phyloP scores from a whole-genome alignment of 176 grass and related monocot species.

The Microstegium vimineum region DNA sequence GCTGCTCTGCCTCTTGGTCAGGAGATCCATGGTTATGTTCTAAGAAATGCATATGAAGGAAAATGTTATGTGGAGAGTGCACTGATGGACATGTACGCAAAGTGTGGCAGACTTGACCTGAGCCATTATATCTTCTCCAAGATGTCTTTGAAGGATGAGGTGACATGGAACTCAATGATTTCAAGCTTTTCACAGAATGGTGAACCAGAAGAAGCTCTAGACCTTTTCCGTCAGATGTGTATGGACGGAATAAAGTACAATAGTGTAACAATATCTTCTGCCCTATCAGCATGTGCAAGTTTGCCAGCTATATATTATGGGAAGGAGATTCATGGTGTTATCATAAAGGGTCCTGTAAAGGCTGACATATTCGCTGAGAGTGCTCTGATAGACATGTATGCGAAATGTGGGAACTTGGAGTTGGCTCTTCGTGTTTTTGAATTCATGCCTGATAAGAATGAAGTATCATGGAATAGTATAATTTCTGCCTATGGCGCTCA shows the following conservation, averaged over 20 bases:
- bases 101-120: conserved; percentile 75
- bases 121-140: conserved; percentile 62
- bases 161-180: conserved; percentile 96
- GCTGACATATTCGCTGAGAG: conserved; percentile 65
- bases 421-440: conserved; percentile 64
- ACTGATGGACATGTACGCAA: conserved; percentile 83
- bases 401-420: conserved; percentile 69
- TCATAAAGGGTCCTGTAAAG: conserved; percentile 55
- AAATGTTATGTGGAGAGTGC: conserved; percentile 70
- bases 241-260: conserved; percentile 59
- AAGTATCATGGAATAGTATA: conserved; percentile 92
- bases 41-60: conserved; percentile 70
- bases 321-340: conserved; percentile 82
- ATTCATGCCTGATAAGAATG: conserved; percentile 65
- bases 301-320: conserved; percentile 71
- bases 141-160: conserved; percentile 53
- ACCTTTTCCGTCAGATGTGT: conserved; percentile 67
- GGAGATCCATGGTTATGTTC: conserved; percentile 66
- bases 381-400: conserved; percentile 89
- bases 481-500: conserved; percentile 80
- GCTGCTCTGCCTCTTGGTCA: conserved; percentile 58
- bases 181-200: conserved; percentile 79
- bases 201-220: conserved; percentile 62
- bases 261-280: conserved; percentile 70
- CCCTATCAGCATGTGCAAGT: conserved; percentile 67